phyloP scores from a whole-genome alignment of 2,329 filamentous ascomycete genomes.

The Penicillium rolfsii region DNA sequence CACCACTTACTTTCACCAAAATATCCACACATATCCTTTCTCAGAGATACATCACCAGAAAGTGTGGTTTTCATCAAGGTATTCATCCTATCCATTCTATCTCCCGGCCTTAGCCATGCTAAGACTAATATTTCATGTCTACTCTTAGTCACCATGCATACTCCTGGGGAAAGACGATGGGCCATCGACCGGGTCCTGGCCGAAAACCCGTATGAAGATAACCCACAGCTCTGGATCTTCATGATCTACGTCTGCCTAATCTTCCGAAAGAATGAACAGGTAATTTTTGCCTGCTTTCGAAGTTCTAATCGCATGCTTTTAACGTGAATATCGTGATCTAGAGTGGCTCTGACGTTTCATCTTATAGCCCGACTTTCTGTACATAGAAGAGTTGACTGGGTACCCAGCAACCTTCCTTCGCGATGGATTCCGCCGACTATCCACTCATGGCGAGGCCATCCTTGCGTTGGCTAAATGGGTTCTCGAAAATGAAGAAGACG shows the following conservation, averaged over 20 bases:
- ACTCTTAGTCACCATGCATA: background rate
- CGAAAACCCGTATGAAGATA: background rate
- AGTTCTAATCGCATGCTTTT: background rate
- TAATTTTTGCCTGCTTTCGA: background rate
- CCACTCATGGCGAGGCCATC: background rate
- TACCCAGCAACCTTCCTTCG: background rate
- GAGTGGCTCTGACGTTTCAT: background rate
- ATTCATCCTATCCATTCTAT: background rate
- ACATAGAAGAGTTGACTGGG: background rate
- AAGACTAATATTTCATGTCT: background rate
- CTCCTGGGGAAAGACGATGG: background rate
- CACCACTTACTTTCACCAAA: background rate
- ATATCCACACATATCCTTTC: background rate
- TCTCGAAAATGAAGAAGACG: background rate
- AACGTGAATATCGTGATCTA: background rate
- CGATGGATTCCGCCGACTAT: background rate
- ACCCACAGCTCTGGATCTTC: conserved; percentile 4
- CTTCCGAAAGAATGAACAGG: background rate
- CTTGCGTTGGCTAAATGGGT: background rate
- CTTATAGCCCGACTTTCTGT: background rate
- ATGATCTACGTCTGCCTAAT: background rate
- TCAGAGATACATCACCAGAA: background rate
- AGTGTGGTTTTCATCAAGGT: background rate
- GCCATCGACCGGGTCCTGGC: background rate
- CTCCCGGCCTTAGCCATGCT: background rate